A percentile compares a stretch with the other conserved stretches of the same genome.
These are phyloP conservation scores for Phlyctochytrium bullatum DNA, from an alignment of 192 early-diverging fungal species.

Conservation along the genomic window DNA sequence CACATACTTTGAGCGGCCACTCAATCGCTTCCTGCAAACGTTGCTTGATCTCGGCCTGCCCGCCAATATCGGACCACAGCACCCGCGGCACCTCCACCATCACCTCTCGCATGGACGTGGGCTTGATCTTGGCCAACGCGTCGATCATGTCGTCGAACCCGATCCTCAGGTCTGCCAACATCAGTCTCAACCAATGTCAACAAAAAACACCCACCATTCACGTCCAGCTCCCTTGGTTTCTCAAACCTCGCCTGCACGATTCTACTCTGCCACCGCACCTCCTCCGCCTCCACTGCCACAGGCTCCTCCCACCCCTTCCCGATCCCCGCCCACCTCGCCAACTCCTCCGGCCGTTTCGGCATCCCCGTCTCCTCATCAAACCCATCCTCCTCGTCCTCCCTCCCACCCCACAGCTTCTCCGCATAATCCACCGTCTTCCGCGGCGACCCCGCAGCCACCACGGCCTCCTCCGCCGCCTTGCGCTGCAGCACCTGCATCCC, in stretches of 20 bases:
- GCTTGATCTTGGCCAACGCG: conserved; percentile 45
- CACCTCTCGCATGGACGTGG: conserved; percentile 85
- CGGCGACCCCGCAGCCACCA: too few relatives aligned
- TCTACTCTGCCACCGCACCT: too few relatives aligned
- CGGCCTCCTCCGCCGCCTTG: background rate
- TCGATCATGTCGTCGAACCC: conserved; percentile 52
- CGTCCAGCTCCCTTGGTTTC: background rate
- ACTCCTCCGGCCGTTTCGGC: too few relatives aligned
- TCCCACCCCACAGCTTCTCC: too few relatives aligned
- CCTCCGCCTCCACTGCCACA: too few relatives aligned
- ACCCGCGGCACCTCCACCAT: conserved; percentile 92
- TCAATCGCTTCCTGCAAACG: conserved; percentile 92
- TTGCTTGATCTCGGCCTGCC: conserved; percentile 87
- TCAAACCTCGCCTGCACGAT: background rate
- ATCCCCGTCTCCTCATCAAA: too few relatives aligned
- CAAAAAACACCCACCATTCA: too few relatives aligned
- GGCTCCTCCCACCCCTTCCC: too few relatives aligned
- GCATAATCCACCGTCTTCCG: too few relatives aligned
- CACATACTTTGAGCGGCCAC: conserved; percentile 84
- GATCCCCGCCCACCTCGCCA: too few relatives aligned
- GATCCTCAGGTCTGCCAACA: too few relatives aligned
- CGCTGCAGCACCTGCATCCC: conserved; percentile 74
- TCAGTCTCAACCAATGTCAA: conserved; percentile 19
- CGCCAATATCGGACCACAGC: conserved; percentile 91
- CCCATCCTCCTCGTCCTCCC: too few relatives aligned